A percentile compares a stretch with the other conserved stretches of the same genome.
Evolutionary conservation across 208 protist species (phyloP).

Genomic region (Trypanosomatidae sp.): DNA sequence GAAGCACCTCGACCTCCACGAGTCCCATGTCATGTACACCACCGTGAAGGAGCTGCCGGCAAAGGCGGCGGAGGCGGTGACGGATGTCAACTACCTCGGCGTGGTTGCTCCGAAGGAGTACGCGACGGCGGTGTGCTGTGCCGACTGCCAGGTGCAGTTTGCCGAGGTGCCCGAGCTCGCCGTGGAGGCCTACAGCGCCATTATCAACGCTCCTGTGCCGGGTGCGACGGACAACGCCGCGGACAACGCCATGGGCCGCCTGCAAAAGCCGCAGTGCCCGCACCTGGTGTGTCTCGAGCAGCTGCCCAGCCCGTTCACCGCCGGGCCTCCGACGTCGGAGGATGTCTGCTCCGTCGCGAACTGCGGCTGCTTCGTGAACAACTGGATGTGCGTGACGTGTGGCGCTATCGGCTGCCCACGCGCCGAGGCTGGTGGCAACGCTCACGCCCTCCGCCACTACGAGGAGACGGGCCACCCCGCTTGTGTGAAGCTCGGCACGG

Average conservation of each 20-base stretch:
- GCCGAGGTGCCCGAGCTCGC: slow-evolving; percentile 45
- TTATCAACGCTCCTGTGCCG: slow-evolving; percentile 59
- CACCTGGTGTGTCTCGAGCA: slow-evolving; percentile 85
- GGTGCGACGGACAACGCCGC: slow-evolving; percentile 45
- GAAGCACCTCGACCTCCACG: too few relatives aligned
- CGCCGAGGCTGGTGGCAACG: slow-evolving; percentile 94
- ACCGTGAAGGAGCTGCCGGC: slow-evolving; percentile 65
- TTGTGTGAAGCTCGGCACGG: slow-evolving; percentile 97
- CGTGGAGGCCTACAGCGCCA: slow-evolving; percentile 47
- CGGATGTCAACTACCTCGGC: slow-evolving; percentile 68
- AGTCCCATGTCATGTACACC: slow-evolving; percentile 83
- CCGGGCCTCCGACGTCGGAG: too few relatives aligned
- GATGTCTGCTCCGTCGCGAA: slow-evolving; percentile 48
- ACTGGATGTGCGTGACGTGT: slow-evolving; percentile 96
- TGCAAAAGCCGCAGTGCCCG: slow-evolving; percentile 63
- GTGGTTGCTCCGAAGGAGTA: slow-evolving; percentile 68
- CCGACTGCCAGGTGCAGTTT: slow-evolving; percentile 44
- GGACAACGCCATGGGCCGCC: slow-evolving; percentile 14
- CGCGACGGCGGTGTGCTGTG: slow-evolving; percentile 68
- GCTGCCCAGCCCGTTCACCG: slow-evolving; percentile 48
- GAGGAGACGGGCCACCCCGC: slow-evolving; percentile 85
- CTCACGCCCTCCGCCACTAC: slow-evolving; percentile 94
- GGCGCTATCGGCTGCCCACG: slow-evolving; percentile 94
- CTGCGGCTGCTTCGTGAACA: slow-evolving; percentile 91
- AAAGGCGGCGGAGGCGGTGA: slow-evolving; percentile 34